These are phyloP conservation scores for Trichoderma koningii DNA, from an alignment of 2,329 filamentous ascomycete species.

Conservation along the genomic window DNA sequence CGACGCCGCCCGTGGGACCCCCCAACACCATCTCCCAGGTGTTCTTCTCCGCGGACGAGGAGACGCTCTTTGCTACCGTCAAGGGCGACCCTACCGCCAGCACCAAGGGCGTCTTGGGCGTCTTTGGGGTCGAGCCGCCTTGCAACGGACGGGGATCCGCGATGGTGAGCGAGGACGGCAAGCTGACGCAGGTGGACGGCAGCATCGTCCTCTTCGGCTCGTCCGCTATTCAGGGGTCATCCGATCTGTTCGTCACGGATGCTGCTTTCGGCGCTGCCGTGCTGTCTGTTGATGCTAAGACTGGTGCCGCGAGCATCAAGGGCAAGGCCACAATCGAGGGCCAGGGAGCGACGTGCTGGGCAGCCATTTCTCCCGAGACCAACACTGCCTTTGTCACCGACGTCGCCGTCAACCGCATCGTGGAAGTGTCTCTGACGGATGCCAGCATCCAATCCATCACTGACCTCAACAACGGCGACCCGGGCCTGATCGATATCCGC, in stretches of 20 bases:
- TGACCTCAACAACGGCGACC: constrained; percentile 51
- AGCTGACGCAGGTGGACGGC: constrained; percentile 50
- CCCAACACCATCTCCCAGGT: constrained; percentile 61
- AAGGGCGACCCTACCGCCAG: constrained; percentile 60
- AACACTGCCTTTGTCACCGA: constrained; percentile 61
- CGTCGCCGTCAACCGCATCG: constrained; percentile 52
- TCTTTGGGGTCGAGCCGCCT: constrained; percentile 46
- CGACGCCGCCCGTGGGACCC: constrained; percentile 60
- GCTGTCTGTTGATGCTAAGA: constrained; percentile 45
- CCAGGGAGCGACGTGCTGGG: constrained; percentile 62
- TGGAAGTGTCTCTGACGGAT: constrained; percentile 57
- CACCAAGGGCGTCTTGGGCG: constrained; percentile 58
- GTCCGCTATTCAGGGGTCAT: constrained; percentile 46
- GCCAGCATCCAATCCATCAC: constrained; percentile 49
- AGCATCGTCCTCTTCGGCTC: constrained; percentile 62
- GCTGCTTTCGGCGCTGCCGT: constrained; percentile 59
- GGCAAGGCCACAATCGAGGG: constrained; percentile 48
- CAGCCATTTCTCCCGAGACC: constrained; percentile 50
- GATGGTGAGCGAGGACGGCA: constrained; percentile 35
- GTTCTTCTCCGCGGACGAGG: constrained; percentile 59
- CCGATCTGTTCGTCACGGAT: constrained; percentile 57
- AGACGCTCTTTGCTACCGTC: constrained; percentile 56
- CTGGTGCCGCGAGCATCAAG: constrained; percentile 39
- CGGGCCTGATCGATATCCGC: constrained; percentile 57
- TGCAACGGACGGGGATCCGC: not conserved